Percentiles rank a stretch among this genome's conserved stretches.
Evolutionary conservation across 768 basidiomycete species (phyloP).

Genomic region (Mycena vitilis): DNA sequence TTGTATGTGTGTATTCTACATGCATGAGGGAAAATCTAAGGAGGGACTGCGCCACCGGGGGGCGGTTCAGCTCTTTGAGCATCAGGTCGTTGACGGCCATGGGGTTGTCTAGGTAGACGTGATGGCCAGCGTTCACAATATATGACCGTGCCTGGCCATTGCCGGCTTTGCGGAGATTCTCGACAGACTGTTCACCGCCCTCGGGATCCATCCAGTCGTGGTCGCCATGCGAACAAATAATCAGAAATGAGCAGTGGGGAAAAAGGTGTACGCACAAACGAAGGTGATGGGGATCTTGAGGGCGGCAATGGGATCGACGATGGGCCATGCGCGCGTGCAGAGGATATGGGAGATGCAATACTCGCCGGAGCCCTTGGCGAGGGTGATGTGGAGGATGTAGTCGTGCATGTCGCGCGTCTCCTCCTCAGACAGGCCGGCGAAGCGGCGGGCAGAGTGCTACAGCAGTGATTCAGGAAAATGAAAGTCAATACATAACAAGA

Average conservation of each 20-base stretch:
- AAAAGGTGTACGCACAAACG: conserved; percentile 70
- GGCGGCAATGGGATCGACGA: conserved; percentile 82
- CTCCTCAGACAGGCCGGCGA: conserved; percentile 79
- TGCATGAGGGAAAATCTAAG: conserved; percentile 9
- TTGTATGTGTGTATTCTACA: conserved; percentile 18
- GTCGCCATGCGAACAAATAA: conserved; percentile 72
- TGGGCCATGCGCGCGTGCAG: conserved; percentile 85
- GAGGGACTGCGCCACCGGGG: conserved; percentile 24
- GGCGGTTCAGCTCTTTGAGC: conserved; percentile 77
- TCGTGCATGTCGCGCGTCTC: conserved; percentile 91
- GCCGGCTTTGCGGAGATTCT: conserved; percentile 79
- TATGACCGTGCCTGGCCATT: conserved; percentile 83
- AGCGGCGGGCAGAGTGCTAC: conserved; percentile 84
- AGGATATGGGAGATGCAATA: conserved; percentile 95
- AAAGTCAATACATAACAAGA: neutral
- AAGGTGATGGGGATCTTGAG: conserved; percentile 93
- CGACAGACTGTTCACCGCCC: conserved; percentile 81
- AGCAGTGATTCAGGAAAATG: neutral
- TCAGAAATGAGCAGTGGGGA: conserved; percentile 20
- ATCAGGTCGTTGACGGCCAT: conserved; percentile 82
- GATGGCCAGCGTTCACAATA: conserved; percentile 86
- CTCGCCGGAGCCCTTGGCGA: conserved; percentile 92
- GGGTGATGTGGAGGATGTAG: conserved; percentile 92
- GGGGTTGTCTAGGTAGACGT: conserved; percentile 91
- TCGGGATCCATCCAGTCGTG: conserved; percentile 97